Conservation (phyloP, 78 protist species). For the Cavenderia fasciculata region DNA sequence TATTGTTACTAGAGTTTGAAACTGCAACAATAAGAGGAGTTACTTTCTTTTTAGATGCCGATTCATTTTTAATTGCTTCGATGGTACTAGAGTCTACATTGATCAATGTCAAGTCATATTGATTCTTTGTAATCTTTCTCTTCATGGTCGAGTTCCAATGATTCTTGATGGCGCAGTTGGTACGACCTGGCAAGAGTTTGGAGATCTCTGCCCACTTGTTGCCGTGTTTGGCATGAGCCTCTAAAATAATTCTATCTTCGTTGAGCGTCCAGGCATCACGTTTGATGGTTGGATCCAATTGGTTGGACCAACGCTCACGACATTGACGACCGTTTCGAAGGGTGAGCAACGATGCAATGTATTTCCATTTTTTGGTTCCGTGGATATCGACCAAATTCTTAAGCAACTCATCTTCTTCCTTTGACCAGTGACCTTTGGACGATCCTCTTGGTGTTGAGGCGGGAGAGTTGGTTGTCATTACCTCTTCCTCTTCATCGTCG, state of each 20-base stretch:
- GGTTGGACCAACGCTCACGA: slow-evolving; percentile 95
- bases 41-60: not conserved
- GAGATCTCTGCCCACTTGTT: slow-evolving; percentile 94
- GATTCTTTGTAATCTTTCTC: slow-evolving; percentile 64
- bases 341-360: slow-evolving; percentile 81
- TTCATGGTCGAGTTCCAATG: slow-evolving; percentile 94
- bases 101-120: slow-evolving; percentile 19
- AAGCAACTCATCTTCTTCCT: slow-evolving; percentile 86
- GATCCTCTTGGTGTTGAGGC: slow-evolving; percentile 9
- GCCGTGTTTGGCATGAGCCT: slow-evolving; percentile 85
- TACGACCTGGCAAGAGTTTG: slow-evolving; percentile 87
- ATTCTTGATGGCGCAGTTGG: slow-evolving; percentile 95
- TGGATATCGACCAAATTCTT: slow-evolving; percentile 52
- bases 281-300: slow-evolving; percentile 85
- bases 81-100: not conserved
- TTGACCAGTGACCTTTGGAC: slow-evolving; percentile 94
- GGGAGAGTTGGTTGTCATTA: not conserved
- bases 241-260: slow-evolving; percentile 89
- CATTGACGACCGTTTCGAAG: slow-evolving; percentile 91
- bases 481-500: not conserved
- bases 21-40: too few relatives aligned
- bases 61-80: not conserved
- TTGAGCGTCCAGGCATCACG: slow-evolving; percentile 88
- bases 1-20: not conserved
- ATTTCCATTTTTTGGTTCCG: slow-evolving; percentile 92